These are phyloP conservation scores for Celoporthe dispersa DNA, from an alignment of 2,329 filamentous ascomycete species.

Conservation along the genomic window DNA sequence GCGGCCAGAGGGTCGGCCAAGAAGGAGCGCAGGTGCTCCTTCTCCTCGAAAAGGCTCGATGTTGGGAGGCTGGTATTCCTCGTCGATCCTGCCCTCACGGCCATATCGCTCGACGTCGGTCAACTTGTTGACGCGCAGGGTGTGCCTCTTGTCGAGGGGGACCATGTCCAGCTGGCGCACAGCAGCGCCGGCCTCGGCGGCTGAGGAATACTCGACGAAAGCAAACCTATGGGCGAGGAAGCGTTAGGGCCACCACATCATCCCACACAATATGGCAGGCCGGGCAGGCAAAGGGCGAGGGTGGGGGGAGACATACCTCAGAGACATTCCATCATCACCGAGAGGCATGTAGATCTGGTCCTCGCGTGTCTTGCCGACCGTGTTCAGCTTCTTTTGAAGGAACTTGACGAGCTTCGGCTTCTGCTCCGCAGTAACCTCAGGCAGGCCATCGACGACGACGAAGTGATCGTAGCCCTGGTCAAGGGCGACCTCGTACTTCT, in stretches of 20 bases:
- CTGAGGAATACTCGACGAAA: constrained; percentile 93
- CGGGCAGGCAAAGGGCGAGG: constrained; percentile 18
- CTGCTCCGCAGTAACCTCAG: constrained; percentile 85
- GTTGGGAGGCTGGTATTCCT: constrained; percentile 82
- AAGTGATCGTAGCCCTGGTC: constrained; percentile 97
- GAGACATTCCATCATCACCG: constrained; percentile 81
- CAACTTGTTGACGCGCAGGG: constrained; percentile 93
- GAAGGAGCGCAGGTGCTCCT: constrained; percentile 95
- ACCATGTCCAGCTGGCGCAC: constrained; percentile 86
- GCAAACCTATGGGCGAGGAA: constrained; percentile 69
- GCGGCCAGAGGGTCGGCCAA: constrained; percentile 78
- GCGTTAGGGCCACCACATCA: constrained; percentile 15
- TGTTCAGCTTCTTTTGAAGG: constrained; percentile 87
- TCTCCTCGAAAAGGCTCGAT: constrained; percentile 88
- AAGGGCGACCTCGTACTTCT: constrained; percentile 93
- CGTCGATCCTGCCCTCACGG: constrained; percentile 88
- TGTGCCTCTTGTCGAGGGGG: constrained; percentile 96
- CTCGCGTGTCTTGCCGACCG: constrained; percentile 82
- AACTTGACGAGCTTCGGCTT: constrained; percentile 96
- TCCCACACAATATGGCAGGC: background rate
- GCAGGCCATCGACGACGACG: constrained; percentile 93
- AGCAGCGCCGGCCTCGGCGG: constrained; percentile 86
- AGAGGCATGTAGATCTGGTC: constrained; percentile 94
- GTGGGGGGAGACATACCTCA: constrained; percentile 66
- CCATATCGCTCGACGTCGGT: constrained; percentile 97